Base-by-base conservation (phyloP, 805 yeast genomes). In the Clavispora fructus region DNA sequence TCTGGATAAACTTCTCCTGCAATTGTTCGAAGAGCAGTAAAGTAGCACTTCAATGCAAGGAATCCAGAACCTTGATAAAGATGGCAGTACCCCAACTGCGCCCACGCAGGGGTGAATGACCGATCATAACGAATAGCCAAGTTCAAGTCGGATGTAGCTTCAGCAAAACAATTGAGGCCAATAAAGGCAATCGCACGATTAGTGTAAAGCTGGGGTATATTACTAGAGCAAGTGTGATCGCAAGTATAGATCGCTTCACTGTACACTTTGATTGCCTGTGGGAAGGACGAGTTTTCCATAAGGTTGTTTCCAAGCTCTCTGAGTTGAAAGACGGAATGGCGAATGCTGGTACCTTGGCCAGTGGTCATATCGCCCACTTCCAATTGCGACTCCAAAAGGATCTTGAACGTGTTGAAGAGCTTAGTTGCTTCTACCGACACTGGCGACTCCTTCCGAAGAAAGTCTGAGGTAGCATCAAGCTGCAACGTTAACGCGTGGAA, bases 61-160 rank as follows among this genome's bases (percentile, higher is more conserved):
- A 69, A 49, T 40, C 68, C 62, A 32, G 54, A 53, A 4, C 74
- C 74, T 68, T 69, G 62, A 52, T 68, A 69, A 32, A 71, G 54
- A 39, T 69, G 72, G 51, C 73, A 69, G 56, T 69, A 71, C 4
- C 73, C 74, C 48, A 71, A 57, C 54, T 71, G 75, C 16, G 68
- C 57, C 75, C 75, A 71, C 7, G 73, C 75, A 2, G 75, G 69
- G 6, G 70, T 62, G 49, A 64, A 68, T 6, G 64, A 56, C 29
- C 63, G 51, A 47, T 70, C 74, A 33, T 52, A 41, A 17, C 41
- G 38, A 9, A 70, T 50, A 0, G 74, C 74, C 13, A 42, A 40
- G 44, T 65, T 62, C 51, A 71, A 59, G 50, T 70, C 74, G 11
- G 57, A 39, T 1, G 68, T 61, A 1, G 75, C 73, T 52, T 71